Percentiles rank a stretch among this genome's conserved stretches.
phyloP scores from a whole-genome alignment of 139 green algal genomes.

The Pycnococcus provasolii region DNA sequence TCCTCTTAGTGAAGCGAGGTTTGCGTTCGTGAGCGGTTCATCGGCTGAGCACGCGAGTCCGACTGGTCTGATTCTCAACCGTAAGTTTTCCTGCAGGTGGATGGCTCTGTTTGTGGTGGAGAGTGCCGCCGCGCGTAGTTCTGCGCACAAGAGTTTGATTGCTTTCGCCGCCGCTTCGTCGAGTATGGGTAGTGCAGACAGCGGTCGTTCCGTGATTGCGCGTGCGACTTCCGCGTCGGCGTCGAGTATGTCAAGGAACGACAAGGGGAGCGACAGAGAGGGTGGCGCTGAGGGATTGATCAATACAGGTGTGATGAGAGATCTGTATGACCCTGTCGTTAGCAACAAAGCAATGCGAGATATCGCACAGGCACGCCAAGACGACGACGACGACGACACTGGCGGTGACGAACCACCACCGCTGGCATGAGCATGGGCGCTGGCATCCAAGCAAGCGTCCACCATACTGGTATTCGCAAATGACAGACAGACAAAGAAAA shows the following conservation, averaged over 20 bases:
- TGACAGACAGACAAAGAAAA: no score
- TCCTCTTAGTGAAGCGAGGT: not conserved
- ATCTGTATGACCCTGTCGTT: no score
- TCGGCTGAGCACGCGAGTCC: not conserved
- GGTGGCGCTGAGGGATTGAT: no score
- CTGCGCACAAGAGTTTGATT: not conserved
- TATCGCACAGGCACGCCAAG: no score
- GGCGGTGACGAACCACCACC: no score
- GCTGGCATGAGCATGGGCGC: no score
- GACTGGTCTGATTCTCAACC: not conserved
- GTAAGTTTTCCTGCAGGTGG: not conserved
- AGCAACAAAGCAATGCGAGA: no score
- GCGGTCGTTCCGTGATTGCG: not conserved
- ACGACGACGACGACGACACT: no score
- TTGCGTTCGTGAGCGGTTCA: not conserved
- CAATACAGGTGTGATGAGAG: no score
- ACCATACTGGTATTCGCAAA: no score
- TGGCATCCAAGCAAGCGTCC: no score
- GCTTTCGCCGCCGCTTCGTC: not conserved
- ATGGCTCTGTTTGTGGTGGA: not conserved
- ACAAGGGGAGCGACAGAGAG: no score
- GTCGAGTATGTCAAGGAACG: not conserved
- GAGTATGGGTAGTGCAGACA: not conserved
- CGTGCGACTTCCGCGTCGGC: not conserved
- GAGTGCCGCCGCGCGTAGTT: not conserved